Percentiles rank a stretch among this genome's conserved stretches.
These are phyloP conservation scores for Letharia columbiana DNA, from an alignment of 495 filamentous ascomycete genomes.

Conservation along the genomic window DNA sequence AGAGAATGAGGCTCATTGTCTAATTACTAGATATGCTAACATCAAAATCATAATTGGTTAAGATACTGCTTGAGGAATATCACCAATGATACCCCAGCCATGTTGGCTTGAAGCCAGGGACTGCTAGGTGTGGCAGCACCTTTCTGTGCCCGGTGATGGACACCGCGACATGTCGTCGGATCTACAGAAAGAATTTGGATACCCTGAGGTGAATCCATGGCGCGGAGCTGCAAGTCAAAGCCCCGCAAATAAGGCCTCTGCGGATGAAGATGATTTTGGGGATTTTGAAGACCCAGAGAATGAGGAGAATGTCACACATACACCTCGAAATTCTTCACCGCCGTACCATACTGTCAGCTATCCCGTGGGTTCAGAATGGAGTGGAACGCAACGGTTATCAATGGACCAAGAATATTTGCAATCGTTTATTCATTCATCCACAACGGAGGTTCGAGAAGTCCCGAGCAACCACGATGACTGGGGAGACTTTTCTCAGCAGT, in stretches of 20 bases:
- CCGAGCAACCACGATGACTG: constrained; percentile 43
- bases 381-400: background rate
- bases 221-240: background rate
- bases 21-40: background rate
- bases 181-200: constrained; percentile 62
- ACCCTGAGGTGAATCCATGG: constrained; percentile 4
- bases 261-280: constrained; percentile 63
- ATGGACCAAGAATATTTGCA: background rate
- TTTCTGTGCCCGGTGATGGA: background rate
- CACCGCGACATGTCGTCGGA: constrained; percentile 59
- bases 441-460: background rate
- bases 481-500: constrained; percentile 45
- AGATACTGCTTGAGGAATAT: background rate
- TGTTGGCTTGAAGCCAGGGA: background rate
- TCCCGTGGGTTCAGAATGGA: background rate
- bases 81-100: background rate
- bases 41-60: background rate
- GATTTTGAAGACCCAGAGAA: constrained; percentile 57
- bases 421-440: background rate
- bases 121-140: background rate
- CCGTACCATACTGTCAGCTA: too few relatives aligned
- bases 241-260: constrained; percentile 33
- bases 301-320: background rate
- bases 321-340: background rate
- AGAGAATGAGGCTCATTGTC: background rate